Evolutionary conservation across 192 early-diverging fungal species (phyloP).

Genomic region (Coemansia sp.): DNA sequence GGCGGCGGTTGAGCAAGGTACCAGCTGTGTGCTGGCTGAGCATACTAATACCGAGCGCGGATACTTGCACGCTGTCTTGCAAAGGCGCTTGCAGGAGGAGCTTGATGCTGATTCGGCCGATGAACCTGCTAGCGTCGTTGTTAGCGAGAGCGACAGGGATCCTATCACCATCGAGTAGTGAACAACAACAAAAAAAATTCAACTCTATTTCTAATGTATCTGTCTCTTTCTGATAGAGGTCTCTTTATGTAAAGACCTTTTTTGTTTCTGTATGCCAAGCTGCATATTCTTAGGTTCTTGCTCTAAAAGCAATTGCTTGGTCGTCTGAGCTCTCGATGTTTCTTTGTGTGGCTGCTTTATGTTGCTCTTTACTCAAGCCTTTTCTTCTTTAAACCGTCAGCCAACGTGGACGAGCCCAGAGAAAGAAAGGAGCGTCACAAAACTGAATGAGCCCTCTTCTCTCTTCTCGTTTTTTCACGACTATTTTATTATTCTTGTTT

Average conservation of each 20-base stretch:
- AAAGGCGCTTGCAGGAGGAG: constrained; percentile 59
- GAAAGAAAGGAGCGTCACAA: neutral
- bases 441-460: neutral
- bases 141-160: constrained; percentile 74
- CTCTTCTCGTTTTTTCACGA: neutral
- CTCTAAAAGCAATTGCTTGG: neutral
- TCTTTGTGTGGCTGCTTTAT: neutral
- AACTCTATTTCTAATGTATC: neutral
- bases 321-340: neutral
- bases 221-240: neutral
- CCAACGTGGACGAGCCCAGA: neutral
- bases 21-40: constrained; percentile 84
- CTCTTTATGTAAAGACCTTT: neutral
- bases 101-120: constrained; percentile 40
- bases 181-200: neutral
- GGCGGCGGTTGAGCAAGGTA: constrained; percentile 70
- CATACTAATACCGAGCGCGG: constrained; percentile 93
- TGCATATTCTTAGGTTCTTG: neutral
- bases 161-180: constrained; percentile 60
- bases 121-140: constrained; percentile 60
- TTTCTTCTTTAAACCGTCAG: neutral
- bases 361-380: neutral
- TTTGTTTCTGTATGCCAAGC: neutral
- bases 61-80: constrained; percentile 66
- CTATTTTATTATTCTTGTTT: neutral